Evolutionary conservation across 768 basidiomycete species (phyloP).

Genomic region (Lactarius hatsudake): DNA sequence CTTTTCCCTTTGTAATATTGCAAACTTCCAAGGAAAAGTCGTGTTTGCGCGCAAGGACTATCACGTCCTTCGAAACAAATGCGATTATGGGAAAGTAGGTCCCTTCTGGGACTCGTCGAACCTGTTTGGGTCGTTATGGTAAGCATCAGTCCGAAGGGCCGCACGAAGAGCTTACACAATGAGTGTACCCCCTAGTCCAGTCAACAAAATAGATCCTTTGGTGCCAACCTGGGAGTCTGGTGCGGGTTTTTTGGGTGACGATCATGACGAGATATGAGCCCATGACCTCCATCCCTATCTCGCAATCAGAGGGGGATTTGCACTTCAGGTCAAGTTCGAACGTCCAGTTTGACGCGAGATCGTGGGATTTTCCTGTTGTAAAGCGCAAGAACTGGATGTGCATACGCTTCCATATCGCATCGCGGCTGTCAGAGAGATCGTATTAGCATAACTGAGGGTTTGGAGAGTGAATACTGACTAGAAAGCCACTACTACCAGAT

Average conservation of each 20-base stretch:
- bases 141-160: neutral
- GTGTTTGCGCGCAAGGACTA: constrained; percentile 18
- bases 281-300: constrained; percentile 21
- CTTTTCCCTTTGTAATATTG: constrained; percentile 3
- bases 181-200: constrained; percentile 14
- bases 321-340: constrained; percentile 15
- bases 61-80: constrained; percentile 19
- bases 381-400: constrained; percentile 13
- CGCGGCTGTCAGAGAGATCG: constrained; percentile 3
- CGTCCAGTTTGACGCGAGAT: neutral
- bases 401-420: constrained; percentile 12
- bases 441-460: neutral
- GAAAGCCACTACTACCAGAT: constrained; percentile 15
- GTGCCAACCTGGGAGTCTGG: constrained; percentile 12
- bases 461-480: constrained; percentile 7
- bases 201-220: constrained; percentile 17
- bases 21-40: constrained; percentile 22
- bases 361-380: constrained; percentile 13
- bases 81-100: constrained; percentile 19
- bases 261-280: constrained; percentile 15
- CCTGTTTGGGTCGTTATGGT: constrained; percentile 1
- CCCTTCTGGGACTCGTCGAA: constrained; percentile 17
- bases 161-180: constrained; percentile 10
- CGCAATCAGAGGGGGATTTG: constrained; percentile 16
- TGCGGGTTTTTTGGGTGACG: constrained; percentile 14